Base-by-base conservation (phyloP, 2,329 filamentous ascomycete species). In the Venturia pyrina region DNA sequence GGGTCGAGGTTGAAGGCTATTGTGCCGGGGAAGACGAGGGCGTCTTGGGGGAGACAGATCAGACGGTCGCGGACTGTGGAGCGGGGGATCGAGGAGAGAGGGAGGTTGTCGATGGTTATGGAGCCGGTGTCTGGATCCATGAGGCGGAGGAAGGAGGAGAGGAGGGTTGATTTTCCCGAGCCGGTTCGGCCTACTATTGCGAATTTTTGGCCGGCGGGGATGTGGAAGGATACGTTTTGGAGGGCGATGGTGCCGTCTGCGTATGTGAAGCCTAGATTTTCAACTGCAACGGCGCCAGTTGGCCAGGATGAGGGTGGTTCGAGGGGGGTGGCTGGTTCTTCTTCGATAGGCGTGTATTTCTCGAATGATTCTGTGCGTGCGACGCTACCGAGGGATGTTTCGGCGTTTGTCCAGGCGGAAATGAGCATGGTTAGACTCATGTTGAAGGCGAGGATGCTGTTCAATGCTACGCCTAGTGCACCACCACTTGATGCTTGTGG, bases 351-450 rank as follows among this genome's bases (percentile, higher is more conserved):
- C 11, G 76, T 70, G 0, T 79, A 78, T 40, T 75, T 76, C 7
- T 76, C 75, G 0, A 85, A 85, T n/a, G 78, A 77, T 70, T 82
- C 83, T 68, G 86, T 78, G 28, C 85, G 78, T 5, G 80, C 76
- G 10, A 87, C 78, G 11, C 83, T 83, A 8, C 84, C 84, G 57
- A 87, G 79, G 46, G 80, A 79, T 0, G 83, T 86, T 69, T 87
- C 85, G 19, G 87, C 74, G 53, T 78, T 77, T 0, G 84, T 86
- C 83, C 83, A 87, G 59, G 78, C 79, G 0, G 77, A 72, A 8
- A 84, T 76, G n/a, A 84, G 72, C 11, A 80, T 71, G 66, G 81
- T 81, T 66, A 86, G 76, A 63, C 76, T 79, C 56, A 80, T 76
- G 56, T 80, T 83, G 72, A 86, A 83, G 28, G 78, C 73, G 34